Percentiles rank a stretch among this genome's conserved stretches.
Evolutionary conservation across 352 stramenopile species (phyloP).

Genomic region (Pythium folliculosum): DNA sequence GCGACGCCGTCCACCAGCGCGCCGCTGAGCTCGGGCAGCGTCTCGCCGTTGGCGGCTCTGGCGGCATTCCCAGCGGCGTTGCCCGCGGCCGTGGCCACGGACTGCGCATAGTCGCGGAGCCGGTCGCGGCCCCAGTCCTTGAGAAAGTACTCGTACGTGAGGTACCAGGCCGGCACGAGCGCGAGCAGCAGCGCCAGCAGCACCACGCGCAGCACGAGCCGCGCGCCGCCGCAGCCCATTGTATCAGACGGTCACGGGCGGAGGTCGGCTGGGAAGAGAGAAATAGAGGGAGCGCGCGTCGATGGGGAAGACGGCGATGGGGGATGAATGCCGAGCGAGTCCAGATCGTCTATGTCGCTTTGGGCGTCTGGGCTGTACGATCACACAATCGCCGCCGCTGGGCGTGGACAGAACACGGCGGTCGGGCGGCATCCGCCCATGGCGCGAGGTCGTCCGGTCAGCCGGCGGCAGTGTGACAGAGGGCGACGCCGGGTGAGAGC

Average conservation of each 20-base stretch:
- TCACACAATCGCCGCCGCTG: not conserved
- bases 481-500: not conserved
- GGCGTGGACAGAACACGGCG: not conserved
- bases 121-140: constrained; percentile 50
- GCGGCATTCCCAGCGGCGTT: constrained; percentile 18
- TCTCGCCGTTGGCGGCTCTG: constrained; percentile 13
- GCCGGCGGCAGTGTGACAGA: not conserved
- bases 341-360: not conserved
- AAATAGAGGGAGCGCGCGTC: not conserved
- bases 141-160: constrained; percentile 48
- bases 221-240: constrained; percentile 30
- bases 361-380: not conserved
- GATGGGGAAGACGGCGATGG: not conserved
- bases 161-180: constrained; percentile 38
- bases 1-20: constrained; percentile 29
- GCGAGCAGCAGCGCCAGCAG: constrained; percentile 34
- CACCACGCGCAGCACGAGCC: constrained; percentile 34
- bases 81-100: not conserved
- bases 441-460: not conserved
- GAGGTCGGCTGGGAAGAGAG: not conserved
- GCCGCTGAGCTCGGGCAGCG: constrained; percentile 18
- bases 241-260: not conserved
- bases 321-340: not conserved
- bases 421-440: not conserved
- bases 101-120: constrained; percentile 14